phyloP scores from a whole-genome alignment of 2,329 filamentous ascomycete species.

The Phaeosphaeriaceae sp. region DNA sequence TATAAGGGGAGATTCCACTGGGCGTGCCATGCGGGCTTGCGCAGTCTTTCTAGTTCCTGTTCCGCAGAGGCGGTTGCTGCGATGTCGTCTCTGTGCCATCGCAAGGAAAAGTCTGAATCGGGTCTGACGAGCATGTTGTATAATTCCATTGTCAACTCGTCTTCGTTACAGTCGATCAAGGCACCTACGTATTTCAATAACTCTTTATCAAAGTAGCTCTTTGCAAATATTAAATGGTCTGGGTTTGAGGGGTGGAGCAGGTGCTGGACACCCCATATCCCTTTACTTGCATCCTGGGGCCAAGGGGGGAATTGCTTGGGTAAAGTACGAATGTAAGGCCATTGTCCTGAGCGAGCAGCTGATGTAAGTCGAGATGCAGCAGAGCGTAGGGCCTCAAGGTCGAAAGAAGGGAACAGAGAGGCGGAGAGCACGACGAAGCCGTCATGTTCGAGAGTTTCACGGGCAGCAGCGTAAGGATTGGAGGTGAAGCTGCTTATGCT shows the following conservation, averaged over 20 bases:
- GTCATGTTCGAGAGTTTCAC: conserved; percentile 67
- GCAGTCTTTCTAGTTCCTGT: conserved; percentile 69
- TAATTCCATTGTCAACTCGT: conserved; percentile 81
- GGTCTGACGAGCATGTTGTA: conserved; percentile 86
- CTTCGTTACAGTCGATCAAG: conserved; percentile 61
- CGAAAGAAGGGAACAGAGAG: conserved; percentile 60
- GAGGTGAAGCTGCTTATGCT: conserved; percentile 15
- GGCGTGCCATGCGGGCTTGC: conserved; percentile 70
- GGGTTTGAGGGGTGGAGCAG: conserved; percentile 76
- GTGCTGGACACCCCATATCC: conserved; percentile 91
- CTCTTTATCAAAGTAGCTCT: conserved; percentile 73
- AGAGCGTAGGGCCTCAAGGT: conserved; percentile 64
- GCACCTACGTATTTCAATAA: conserved; percentile 69
- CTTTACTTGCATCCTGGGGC: conserved; percentile 64
- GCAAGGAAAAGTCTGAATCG: conserved; percentile 71
- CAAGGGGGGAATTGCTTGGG: conserved; percentile 93
- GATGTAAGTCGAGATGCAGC: conserved; percentile 65
- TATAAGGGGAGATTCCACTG: conserved; percentile 89
- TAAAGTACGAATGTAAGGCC: conserved; percentile 82
- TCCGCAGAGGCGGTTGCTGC: conserved; percentile 67
- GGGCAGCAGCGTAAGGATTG: conserved; percentile 39
- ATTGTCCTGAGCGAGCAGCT: conserved; percentile 71
- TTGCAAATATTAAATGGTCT: conserved; percentile 66
- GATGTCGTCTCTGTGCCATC: conserved; percentile 89
- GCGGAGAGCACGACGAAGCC: conserved; percentile 78